Evolutionary conservation across 495 filamentous ascomycete species (phyloP).

Genomic region (Neurospora sp.): DNA sequence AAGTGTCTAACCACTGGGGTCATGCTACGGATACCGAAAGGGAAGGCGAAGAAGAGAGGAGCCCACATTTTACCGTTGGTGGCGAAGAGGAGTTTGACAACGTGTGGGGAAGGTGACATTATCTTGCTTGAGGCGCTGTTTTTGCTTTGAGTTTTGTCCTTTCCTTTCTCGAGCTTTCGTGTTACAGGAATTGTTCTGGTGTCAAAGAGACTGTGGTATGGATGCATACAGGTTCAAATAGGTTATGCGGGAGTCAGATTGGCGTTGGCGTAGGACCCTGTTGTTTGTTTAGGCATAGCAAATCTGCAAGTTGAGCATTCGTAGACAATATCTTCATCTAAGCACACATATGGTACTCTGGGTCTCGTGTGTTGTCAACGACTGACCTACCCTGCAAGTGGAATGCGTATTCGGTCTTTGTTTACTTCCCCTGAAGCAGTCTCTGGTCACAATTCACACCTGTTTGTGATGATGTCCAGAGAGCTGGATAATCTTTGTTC

Average conservation of each 20-base stretch:
- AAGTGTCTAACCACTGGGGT: constrained; percentile 11
- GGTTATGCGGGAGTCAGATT: background rate
- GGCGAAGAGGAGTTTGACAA: constrained; percentile 23
- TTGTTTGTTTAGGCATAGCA: background rate
- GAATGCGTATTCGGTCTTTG: background rate
- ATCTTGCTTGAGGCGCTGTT: background rate
- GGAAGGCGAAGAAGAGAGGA: background rate
- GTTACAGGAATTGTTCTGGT: background rate
- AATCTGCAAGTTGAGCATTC: background rate
- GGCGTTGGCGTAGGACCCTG: background rate
- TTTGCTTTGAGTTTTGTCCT: background rate
- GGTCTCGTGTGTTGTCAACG: background rate
- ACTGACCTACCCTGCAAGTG: background rate
- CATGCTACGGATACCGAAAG: constrained; percentile 1
- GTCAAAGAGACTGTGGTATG: background rate
- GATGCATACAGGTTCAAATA: background rate
- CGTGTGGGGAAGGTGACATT: constrained; percentile 20
- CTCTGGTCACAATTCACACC: background rate
- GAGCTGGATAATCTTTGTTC: background rate
- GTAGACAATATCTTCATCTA: background rate
- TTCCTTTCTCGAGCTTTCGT: background rate
- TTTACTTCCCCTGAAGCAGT: background rate
- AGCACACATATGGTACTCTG: background rate
- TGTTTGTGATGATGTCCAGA: background rate
- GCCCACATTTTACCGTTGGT: constrained; percentile 10